A percentile compares a stretch with the other conserved stretches of the same genome.
Conservation (phyloP, 371 early-diverging fungal species). For the Saksenaea vasiformis region DNA sequence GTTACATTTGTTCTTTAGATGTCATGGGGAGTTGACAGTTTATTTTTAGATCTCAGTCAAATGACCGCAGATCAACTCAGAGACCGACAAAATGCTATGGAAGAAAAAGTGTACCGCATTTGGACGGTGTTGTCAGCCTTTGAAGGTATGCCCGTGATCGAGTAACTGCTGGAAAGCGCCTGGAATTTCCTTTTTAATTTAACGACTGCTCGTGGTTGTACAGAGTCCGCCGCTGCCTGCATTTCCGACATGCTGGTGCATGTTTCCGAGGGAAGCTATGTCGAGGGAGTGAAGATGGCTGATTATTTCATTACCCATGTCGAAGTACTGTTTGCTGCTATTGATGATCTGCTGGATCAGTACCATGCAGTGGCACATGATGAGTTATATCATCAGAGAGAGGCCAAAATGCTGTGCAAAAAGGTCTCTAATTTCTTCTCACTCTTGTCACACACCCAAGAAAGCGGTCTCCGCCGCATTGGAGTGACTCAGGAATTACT, state of each 20-base stretch:
- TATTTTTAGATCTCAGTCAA: slow-evolving; percentile 21
- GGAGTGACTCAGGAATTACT: slow-evolving; percentile 91
- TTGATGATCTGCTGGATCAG: slow-evolving; percentile 68
- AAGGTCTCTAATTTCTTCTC: slow-evolving; percentile 93
- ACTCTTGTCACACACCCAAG: slow-evolving; percentile 80
- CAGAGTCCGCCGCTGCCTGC: slow-evolving; percentile 93
- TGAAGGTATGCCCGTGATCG: slow-evolving; percentile 31
- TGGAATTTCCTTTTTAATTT: slow-evolving; percentile 1
- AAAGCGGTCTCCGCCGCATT: slow-evolving; percentile 60
- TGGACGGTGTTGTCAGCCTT: slow-evolving; percentile 88
- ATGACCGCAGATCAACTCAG: slow-evolving; percentile 51
- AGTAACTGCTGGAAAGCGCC: neutral
- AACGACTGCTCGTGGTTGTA: slow-evolving; percentile 8
- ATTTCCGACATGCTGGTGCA: slow-evolving; percentile 96
- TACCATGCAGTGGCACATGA: slow-evolving; percentile 23
- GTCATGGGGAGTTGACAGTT: slow-evolving; percentile 2
- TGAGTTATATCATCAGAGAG: slow-evolving; percentile 77
- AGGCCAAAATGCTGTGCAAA: slow-evolving; percentile 90
- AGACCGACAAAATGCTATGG: slow-evolving; percentile 55
- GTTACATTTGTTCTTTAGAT: slow-evolving; percentile 2
- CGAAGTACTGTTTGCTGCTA: slow-evolving; percentile 87
- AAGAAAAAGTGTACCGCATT: slow-evolving; percentile 83
- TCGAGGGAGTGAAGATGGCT: slow-evolving; percentile 87
- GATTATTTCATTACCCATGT: slow-evolving; percentile 92
- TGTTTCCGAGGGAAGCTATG: slow-evolving; percentile 82